phyloP scores from a whole-genome alignment of 2,329 filamentous ascomycete genomes.

The Ambrosiella xylebori region DNA sequence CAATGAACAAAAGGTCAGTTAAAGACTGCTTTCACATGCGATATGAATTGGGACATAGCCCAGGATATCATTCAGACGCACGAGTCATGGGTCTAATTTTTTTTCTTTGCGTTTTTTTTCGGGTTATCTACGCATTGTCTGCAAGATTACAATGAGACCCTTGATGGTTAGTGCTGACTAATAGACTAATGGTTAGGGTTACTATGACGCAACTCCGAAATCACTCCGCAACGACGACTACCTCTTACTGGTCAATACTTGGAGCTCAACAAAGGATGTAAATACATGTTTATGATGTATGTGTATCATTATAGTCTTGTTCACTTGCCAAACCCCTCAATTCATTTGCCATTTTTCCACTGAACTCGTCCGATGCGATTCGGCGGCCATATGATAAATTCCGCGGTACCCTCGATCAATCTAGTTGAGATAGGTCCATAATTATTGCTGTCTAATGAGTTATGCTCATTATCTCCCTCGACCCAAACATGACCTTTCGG shows the following conservation, averaged over 20 bases:
- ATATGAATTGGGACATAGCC: no score
- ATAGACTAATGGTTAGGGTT: background rate
- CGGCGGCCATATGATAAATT: slow-evolving; percentile 54
- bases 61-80: background rate
- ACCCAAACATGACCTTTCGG: slow-evolving; percentile 86
- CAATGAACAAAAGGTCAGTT: background rate
- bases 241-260: no score
- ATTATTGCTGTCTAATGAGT: slow-evolving; percentile 58
- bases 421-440: slow-evolving; percentile 70
- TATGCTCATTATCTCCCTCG: slow-evolving; percentile 53
- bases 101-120: background rate
- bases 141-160: background rate
- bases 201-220: background rate
- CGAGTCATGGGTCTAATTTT: background rate
- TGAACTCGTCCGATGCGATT: slow-evolving; percentile 36
- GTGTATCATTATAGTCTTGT: no score
- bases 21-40: background rate
- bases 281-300: no score
- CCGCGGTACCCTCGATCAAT: slow-evolving; percentile 58
- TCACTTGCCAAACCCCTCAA: no score
- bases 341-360: slow-evolving; percentile 1
- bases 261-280: no score
- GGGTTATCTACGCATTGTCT: background rate
- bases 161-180: background rate
- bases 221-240: no score